Conservation (phyloP, 352 stramenopile genomes). For the Globisporangium middletonii region DNA sequence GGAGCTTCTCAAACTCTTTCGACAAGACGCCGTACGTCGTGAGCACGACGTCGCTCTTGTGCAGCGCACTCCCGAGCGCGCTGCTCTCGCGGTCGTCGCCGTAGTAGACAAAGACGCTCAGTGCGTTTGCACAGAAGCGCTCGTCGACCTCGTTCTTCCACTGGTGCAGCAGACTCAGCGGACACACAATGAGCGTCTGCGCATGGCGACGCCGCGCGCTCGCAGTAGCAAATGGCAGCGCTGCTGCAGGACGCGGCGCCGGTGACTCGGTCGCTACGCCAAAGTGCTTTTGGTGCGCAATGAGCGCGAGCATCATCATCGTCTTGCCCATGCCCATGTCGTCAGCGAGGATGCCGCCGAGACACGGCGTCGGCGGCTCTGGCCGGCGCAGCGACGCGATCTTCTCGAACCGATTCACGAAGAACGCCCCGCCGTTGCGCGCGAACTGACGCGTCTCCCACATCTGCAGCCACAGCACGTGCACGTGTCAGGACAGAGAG, state of each 20-base stretch:
- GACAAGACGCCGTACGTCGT: slow-evolving; percentile 83
- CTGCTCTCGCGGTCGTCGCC: slow-evolving; percentile 44
- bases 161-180: slow-evolving; percentile 83
- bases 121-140: slow-evolving; percentile 42
- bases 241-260: not conserved
- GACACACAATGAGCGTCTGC: slow-evolving; percentile 82
- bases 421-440: slow-evolving; percentile 42
- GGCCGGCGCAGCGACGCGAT: slow-evolving; percentile 56
- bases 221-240: not conserved
- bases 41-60: slow-evolving; percentile 63
- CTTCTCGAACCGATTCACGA: slow-evolving; percentile 81
- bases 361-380: slow-evolving; percentile 44
- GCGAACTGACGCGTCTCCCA: slow-evolving; percentile 63
- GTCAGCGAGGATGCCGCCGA: slow-evolving; percentile 85
- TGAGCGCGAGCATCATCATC: slow-evolving; percentile 71
- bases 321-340: slow-evolving; percentile 92
- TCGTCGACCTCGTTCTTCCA: slow-evolving; percentile 83
- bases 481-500: not conserved
- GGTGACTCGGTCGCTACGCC: not conserved
- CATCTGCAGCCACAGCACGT: slow-evolving; percentile 28
- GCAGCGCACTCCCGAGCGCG: not conserved
- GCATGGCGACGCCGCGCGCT: not conserved
- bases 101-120: slow-evolving; percentile 67
- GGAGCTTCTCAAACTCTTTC: slow-evolving; percentile 49
- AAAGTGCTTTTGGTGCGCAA: slow-evolving; percentile 52